These are phyloP conservation scores for Daldinia vernicosa DNA, from an alignment of 495 filamentous ascomycete genomes.

Conservation along the genomic window DNA sequence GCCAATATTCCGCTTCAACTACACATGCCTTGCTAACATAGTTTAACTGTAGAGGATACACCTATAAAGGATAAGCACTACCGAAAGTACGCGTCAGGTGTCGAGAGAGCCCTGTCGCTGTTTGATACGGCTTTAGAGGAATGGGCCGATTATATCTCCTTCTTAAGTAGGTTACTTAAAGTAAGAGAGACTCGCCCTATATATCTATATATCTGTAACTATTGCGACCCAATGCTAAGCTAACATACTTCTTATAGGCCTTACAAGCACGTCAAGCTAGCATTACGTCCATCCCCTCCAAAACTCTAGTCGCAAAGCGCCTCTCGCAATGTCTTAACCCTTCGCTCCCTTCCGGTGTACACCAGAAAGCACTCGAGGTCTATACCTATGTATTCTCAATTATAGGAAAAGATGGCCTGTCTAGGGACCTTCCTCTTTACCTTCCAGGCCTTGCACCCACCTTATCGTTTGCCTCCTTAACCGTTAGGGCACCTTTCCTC, in stretches of 20 bases:
- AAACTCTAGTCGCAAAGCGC: conserved; percentile 83
- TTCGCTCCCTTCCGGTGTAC: conserved; percentile 92
- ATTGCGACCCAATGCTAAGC: conserved; percentile 24
- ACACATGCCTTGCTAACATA: conserved; percentile 20
- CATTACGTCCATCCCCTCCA: conserved; percentile 79
- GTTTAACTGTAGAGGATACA: conserved; percentile 62
- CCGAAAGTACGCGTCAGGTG: conserved; percentile 86
- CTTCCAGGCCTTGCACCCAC: conserved; percentile 88
- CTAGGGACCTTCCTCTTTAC: conserved; percentile 83
- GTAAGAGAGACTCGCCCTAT: conserved; percentile 51
- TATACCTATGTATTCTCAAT: conserved; percentile 86
- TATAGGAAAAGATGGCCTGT: conserved; percentile 77
- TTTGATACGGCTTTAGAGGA: conserved; percentile 95
- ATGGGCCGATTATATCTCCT: conserved; percentile 99
- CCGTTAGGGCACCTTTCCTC: conserved; percentile 84
- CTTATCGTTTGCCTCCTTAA: conserved; percentile 90
- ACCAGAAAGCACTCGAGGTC: conserved; percentile 96
- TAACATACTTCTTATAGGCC: conserved; percentile 63
- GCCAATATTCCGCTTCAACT: neutral
- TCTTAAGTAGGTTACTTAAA: conserved; percentile 90
- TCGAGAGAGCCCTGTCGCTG: conserved; percentile 86
- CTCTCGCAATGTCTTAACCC: conserved; percentile 96
- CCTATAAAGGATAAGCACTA: conserved; percentile 88
- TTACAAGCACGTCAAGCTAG: conserved; percentile 84
- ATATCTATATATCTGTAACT: neutral